These are phyloP conservation scores for Durusdinium trenchii DNA, from an alignment of 73 alveolate genomes.

Conservation along the genomic window DNA sequence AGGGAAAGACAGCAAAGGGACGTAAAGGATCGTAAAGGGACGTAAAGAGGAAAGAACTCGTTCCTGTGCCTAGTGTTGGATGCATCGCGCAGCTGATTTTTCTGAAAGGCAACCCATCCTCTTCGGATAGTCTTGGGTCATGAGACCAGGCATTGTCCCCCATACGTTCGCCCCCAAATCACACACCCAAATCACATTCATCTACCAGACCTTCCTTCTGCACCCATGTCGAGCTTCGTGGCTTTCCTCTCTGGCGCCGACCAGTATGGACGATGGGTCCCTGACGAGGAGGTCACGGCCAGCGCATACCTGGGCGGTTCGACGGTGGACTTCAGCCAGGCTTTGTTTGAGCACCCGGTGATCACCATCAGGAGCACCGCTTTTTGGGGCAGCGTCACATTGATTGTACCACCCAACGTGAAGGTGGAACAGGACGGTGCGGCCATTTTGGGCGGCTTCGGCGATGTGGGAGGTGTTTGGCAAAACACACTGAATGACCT, in stretches of 20 bases:
- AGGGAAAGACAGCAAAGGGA: too few relatives aligned
- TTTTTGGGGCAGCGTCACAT: constrained; percentile 69
- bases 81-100: too few relatives aligned
- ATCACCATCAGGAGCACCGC: constrained; percentile 84
- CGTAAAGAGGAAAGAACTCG: too few relatives aligned
- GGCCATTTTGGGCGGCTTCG: constrained; percentile 90
- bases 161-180: too few relatives aligned
- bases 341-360: constrained; percentile 62
- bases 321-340: constrained; percentile 78
- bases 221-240: constrained; percentile 58
- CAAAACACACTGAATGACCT: too few relatives aligned
- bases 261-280: constrained; percentile 85
- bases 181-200: too few relatives aligned
- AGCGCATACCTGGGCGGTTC: constrained; percentile 75
- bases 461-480: constrained; percentile 53
- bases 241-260: constrained; percentile 65
- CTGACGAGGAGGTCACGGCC: constrained; percentile 50
- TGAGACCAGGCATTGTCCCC: too few relatives aligned
- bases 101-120: too few relatives aligned
- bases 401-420: constrained; percentile 75
- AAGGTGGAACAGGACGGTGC: constrained; percentile 79
- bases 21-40: too few relatives aligned
- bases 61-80: too few relatives aligned
- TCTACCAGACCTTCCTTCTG: not conserved
- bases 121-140: too few relatives aligned